Base-by-base conservation (phyloP, 2,329 filamentous ascomycete species). In the Pseudogymnoascus sp. region DNA sequence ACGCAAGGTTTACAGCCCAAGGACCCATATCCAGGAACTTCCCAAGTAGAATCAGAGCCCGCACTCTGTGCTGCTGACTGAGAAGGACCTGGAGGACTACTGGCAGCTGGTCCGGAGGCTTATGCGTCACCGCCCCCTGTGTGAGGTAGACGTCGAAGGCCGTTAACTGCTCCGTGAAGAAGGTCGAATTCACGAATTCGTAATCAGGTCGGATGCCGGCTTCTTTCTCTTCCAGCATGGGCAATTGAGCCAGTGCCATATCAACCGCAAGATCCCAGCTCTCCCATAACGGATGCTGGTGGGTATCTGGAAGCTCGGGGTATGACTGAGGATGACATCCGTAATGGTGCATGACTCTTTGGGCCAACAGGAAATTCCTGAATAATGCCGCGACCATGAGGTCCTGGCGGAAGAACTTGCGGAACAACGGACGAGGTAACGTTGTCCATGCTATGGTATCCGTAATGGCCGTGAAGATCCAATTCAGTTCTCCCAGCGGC, bases 381-480 rank as follows among this genome's bases (percentile, higher is more conserved):
- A 97, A 99, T 6, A 99, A 79, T 1, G 94, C 94, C 10, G 94
- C 94, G n/a, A 99, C 94, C 92, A 99, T 97, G 10, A 99, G 81
- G 73, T 99, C 94, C 74, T 99, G 94, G 42, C 94, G 81, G 75
- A 99, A 99, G 64, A 97, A 90, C 74, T 96, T 96, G 75, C 96
- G 92, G 76, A 99, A 99, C 9, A 97, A 78, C 18, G 92, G 85
- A 52, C 93, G 88, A 2, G 92, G 90, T 3, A 99, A 78, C 4
- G 91, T 95, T 33, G 96, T 97, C 94, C 94, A 99, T 0, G 94
- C 94, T 69, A 99, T 99, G 1, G 93, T 97, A 73, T 99, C 94
- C 0, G 94, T 99, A 67, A 99, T 97, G 61, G 94, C 94, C 0
- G 94, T 99, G 72, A 99, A 97, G 36, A 99, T 99, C 94, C 94